Evolutionary conservation across 1,139 yeast genomes (phyloP), one percentile per base, ranked within the genome.

Genomic region (Nakaseomyces sp.): DNA sequence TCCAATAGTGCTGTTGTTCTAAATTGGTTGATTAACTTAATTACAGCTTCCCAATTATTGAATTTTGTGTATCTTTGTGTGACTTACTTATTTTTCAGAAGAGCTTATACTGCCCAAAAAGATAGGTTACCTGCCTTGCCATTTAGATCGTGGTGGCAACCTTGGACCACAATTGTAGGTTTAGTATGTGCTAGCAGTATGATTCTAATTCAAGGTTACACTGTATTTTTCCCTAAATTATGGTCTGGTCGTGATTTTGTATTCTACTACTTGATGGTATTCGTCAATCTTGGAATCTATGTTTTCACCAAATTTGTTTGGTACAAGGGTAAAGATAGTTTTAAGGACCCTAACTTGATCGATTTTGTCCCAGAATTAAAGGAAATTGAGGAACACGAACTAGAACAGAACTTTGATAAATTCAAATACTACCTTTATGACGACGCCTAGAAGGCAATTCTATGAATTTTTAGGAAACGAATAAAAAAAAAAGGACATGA

Each of bases 1-100:
- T 65, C 71, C 37, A 70, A 74, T 36, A 78, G 89, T 33, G 74
- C 77, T 15, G 76, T 73, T 15, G 95, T 83, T 13, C 71, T 86
- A 54, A 73, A 74, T 56, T 85, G 89, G 81, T 73, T 86, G 61
- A 80, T 84, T 44, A 80, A 77, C 54, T 68, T 86, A 52, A 81
- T 83, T 54, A 85, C 95, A 1, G 85, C 89, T 1, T 81, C 89
- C 2, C 91, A 84, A 63, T 68, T 85, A 52, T 75, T 85, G 56
- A 84, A 82, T 60, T 84, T 80, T 56, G 73, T 75, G 37, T 71
- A 77, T 51, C 77, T 86, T 71, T 67, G 77, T 47, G 59, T 78
- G 33, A 79, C 82, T 2, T 86, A 81, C 64, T 49, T 71, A 49
- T 78, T 73, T 64, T 86, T 85, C 65, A 74, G 76, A 63, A 68